Evolutionary conservation across 805 yeast genomes (phyloP).

Genomic region (Wickerhamomyces bisporus): DNA sequence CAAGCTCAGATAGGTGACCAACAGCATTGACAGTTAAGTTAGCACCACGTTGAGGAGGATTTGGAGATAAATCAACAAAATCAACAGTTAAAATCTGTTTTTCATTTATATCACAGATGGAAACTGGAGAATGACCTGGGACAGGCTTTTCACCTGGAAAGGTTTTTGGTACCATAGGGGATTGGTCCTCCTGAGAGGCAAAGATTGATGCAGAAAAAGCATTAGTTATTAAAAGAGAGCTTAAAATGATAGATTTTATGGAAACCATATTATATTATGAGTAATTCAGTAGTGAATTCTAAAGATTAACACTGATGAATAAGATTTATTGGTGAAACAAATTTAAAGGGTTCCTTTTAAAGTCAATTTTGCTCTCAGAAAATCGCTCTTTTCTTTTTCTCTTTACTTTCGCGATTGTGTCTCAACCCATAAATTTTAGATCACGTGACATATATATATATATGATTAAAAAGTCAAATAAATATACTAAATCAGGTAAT

Average conservation of each 20-base stretch:
- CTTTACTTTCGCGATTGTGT: too few relatives aligned
- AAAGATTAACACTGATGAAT: too few relatives aligned
- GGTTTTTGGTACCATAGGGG: constrained; percentile 10
- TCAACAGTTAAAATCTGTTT: constrained; percentile 62
- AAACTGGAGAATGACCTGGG: constrained; percentile 87
- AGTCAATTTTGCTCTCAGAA: too few relatives aligned
- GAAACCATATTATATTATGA: constrained; percentile 5
- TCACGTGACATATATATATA: too few relatives aligned
- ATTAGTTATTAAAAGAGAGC: constrained; percentile 1
- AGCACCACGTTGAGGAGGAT: constrained; percentile 85
- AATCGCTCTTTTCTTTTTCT: neutral
- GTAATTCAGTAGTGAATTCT: neutral
- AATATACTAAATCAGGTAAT: too few relatives aligned
- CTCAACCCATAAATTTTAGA: too few relatives aligned
- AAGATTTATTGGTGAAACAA: too few relatives aligned
- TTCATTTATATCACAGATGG: constrained; percentile 62
- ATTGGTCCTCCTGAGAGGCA: constrained; percentile 14
- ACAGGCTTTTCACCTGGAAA: constrained; percentile 56
- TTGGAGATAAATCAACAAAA: constrained; percentile 62
- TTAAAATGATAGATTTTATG: constrained; percentile 1
- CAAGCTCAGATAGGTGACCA: constrained; percentile 51
- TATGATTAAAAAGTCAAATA: too few relatives aligned
- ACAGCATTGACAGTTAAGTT: constrained; percentile 75
- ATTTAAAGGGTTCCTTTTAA: too few relatives aligned
- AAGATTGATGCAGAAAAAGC: constrained; percentile 15